A percentile compares a stretch with the other conserved stretches of the same genome.
Conservation (phyloP, 352 stramenopile genomes). For the Globisporangium ultimum region DNA sequence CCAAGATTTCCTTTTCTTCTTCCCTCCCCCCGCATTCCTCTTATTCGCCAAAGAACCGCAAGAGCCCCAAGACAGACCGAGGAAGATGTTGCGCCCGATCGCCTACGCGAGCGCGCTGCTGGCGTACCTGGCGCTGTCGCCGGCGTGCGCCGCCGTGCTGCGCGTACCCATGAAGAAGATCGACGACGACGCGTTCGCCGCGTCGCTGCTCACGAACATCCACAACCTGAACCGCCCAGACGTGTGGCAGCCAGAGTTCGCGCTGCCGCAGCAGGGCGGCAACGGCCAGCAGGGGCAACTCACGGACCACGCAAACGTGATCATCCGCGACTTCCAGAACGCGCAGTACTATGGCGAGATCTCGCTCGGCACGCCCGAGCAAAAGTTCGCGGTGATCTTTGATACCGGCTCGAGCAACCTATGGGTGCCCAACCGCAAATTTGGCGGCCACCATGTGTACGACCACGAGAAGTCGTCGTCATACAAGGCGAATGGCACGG, state of each 20-base stretch:
- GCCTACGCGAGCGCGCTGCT: conserved; percentile 12
- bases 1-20: conserved; percentile 4
- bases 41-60: conserved; percentile 1
- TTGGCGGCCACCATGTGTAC: conserved; percentile 82
- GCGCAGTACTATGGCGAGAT: conserved; percentile 94
- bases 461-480: conserved; percentile 81
- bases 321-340: conserved; percentile 90
- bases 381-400: conserved; percentile 95
- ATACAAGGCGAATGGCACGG: conserved; percentile 89
- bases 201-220: conserved; percentile 48
- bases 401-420: conserved; percentile 97
- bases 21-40: not conserved
- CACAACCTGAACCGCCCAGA: conserved; percentile 30
- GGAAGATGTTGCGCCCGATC: conserved; percentile 13
- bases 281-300: not conserved
- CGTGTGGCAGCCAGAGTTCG: conserved; percentile 46
- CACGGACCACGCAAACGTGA: conserved; percentile 17
- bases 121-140: conserved; percentile 10
- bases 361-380: conserved; percentile 85
- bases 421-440: conserved; percentile 91
- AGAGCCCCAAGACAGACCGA: not conserved
- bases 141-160: conserved; percentile 26
- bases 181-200: conserved; percentile 56
- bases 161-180: conserved; percentile 74
- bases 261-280: not conserved